Evolutionary conservation across 257 asterid genomes (phyloP).

Genomic region (Primulina huaijiensis): DNA sequence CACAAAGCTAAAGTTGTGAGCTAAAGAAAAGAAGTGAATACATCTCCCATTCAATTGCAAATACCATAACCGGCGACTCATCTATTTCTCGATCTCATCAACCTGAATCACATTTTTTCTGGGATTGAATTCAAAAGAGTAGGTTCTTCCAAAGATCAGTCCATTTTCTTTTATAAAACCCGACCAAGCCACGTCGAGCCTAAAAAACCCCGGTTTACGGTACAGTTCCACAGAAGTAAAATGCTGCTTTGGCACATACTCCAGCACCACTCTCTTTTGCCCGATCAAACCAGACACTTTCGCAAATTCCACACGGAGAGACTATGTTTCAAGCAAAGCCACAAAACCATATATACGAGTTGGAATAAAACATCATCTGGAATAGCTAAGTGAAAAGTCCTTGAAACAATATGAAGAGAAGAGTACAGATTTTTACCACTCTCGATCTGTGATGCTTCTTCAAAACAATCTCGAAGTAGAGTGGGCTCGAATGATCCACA

Average conservation of each 20-base stretch:
- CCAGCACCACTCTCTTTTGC: constrained; percentile 17
- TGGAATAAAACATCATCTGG: too few species aligned
- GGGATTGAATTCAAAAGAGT: constrained; percentile 27
- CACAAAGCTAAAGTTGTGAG: too few species aligned
- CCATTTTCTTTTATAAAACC: constrained; percentile 20
- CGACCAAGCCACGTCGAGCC: constrained; percentile 16
- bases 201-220: not conserved
- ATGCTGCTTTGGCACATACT: not conserved
- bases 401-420: too few species aligned
- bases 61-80: too few species aligned
- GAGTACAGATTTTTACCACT: too few species aligned
- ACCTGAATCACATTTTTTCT: constrained; percentile 22
- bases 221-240: constrained; percentile 18
- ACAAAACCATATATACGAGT: too few species aligned
- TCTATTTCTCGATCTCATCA: not conserved
- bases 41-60: too few species aligned
- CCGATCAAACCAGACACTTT: constrained; percentile 9
- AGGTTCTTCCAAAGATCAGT: constrained; percentile 10
- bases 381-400: too few species aligned
- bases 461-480: too few species aligned
- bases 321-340: constrained; percentile 2
- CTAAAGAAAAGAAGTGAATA: too few species aligned
- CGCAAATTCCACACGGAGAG: constrained; percentile 3
- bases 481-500: too few species aligned
- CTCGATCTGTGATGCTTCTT: too few species aligned